Evolutionary conservation across 2,329 filamentous ascomycete species (phyloP), one percentile per base, ranked within the genome.

Genomic region (Lomentospora prolificans): DNA sequence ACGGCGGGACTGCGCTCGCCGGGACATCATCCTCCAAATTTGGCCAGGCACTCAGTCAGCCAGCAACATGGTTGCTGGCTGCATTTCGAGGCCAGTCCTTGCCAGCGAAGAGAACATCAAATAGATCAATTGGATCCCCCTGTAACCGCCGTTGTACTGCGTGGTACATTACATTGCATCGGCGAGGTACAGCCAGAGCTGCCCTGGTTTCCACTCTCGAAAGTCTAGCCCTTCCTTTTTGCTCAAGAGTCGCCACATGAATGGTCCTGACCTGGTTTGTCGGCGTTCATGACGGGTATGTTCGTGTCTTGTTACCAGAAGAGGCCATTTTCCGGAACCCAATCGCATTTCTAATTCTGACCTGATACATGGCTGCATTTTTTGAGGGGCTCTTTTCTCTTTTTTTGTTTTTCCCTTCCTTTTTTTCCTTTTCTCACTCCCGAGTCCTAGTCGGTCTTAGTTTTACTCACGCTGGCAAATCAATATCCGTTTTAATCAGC

Each of bases 321-420:
- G 33, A 12, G 6, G 1, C 41, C 41, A 17, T n/a, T 46, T n/a
- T 17, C 41, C 9, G 41, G 19, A 46, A 46, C 41, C 22, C 41
- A 19, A 22, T 8, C 3, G 9, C 41, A n/a, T n/a, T 2, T 46
- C 41, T 24, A 8, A 46, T 22, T 17, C 19, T 46, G 14, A 17
- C 41, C 41, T 46, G 41, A 46, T 46, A 39, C 33, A 39, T 39
- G 33, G 17, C 33, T 10, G 33, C 33, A 50, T 31, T 50, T 55
- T 55, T 50, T 50, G n/a, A n/a, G n/a, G n/a, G n/a, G n/a, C n/a
- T n/a, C n/a, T 57, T 51, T 55, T 36, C 25, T 14, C 19, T 51
- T 39, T 52, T 56, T 57, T n/a, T 57, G 19, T 55, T 27, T 56
- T 41, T 55, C 39, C 39, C 50, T 14, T 52, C 46, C 33, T 52